Evolutionary conservation across 2,329 filamentous ascomycete genomes (phyloP), one percentile per base, ranked within the genome.

Genomic region (Colletotrichum chlorophyti): DNA sequence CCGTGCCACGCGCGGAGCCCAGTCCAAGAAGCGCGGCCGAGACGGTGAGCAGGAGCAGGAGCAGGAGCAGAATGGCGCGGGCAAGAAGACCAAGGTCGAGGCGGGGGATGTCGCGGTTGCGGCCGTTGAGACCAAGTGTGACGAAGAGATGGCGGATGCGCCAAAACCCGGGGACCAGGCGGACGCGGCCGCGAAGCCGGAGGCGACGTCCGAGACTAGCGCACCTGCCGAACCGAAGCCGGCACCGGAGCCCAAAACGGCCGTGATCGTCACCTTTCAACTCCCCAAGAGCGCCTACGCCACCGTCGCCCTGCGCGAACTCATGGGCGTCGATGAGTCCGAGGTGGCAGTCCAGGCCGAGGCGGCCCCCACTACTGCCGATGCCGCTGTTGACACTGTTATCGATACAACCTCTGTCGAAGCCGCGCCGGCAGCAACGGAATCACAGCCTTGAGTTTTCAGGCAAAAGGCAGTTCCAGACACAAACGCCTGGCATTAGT

Each of bases 201-300:
- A 42, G 53, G 52, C 46, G 17, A 15, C n/a, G 5, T 15, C 35
- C 35, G 64, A 68, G 7, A 50, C 62, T 4, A 58, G 62, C n/a
- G 50, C 41, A 2, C 43, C 42, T 23, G 59, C 41, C 8, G 57
- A 53, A 43, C 29, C 49, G 12, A 10, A 17, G 8, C 31, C 53
- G 40, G 6, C 48, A 5, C 17, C 32, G 9, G 38, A 49, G 61
- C 76, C 75, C 53, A 88, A 89, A 67, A 76, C 91, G 15, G 91
- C 88, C 1, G 80, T 92, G 0, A 74, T 91, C 23, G 71, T 95
- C 65, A 91, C 87, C 70, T 84, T 96, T 74, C 88, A 91, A 69
- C 80, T 96, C 24, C 89, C 86, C 1, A 86, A 87, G 45, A 93
- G 90, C 68, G 89, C 91, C 68, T 96, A 96, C 75, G 91, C 91